Percentiles rank a stretch among this genome's conserved stretches.
Conservation (phyloP, 768 basidiomycete species). For the Lactarius trivialis region DNA sequence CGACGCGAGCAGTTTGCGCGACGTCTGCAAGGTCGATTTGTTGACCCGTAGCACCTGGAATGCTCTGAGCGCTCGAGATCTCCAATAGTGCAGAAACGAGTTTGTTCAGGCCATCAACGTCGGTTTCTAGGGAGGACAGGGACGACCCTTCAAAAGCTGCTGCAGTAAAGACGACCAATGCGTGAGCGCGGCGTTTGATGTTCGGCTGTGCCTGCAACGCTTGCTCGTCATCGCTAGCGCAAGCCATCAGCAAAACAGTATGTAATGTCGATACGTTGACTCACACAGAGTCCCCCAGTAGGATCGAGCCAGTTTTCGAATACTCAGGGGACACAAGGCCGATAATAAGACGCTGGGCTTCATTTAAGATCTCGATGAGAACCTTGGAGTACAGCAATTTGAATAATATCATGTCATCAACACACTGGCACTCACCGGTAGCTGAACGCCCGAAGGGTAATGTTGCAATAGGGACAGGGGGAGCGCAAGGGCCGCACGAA, state of each 20-base stretch:
- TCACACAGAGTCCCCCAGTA: conserved; percentile 55
- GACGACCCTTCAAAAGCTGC: conserved; percentile 38
- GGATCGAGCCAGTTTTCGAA: conserved; percentile 32
- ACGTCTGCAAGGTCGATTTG: conserved; percentile 12
- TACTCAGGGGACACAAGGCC: conserved; percentile 35
- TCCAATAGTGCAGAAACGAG: conserved; percentile 46
- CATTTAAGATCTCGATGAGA: conserved; percentile 57
- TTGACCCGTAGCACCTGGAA: conserved; percentile 28
- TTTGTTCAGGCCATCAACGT: conserved; percentile 31
- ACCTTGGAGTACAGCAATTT: conserved; percentile 36
- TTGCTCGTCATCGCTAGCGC: conserved; percentile 53
- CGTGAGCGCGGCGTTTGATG: conserved; percentile 55
- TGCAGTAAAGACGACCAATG: conserved; percentile 60
- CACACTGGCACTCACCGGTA: conserved; percentile 38
- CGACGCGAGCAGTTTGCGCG: conserved; percentile 15
- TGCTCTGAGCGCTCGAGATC: conserved; percentile 36
- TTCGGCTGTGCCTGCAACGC: conserved; percentile 37
- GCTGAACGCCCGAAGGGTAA: conserved; percentile 40
- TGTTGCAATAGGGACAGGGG: conserved; percentile 63
- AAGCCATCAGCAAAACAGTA: background rate
- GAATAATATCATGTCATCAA: background rate
- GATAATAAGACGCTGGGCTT: conserved; percentile 52
- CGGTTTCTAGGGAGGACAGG: conserved; percentile 19
- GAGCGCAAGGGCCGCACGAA: conserved; percentile 51
- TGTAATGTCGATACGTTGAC: conserved; percentile 23